Evolutionary conservation across 345 rosid species (phyloP).

Genomic region (Brassica incana): DNA sequence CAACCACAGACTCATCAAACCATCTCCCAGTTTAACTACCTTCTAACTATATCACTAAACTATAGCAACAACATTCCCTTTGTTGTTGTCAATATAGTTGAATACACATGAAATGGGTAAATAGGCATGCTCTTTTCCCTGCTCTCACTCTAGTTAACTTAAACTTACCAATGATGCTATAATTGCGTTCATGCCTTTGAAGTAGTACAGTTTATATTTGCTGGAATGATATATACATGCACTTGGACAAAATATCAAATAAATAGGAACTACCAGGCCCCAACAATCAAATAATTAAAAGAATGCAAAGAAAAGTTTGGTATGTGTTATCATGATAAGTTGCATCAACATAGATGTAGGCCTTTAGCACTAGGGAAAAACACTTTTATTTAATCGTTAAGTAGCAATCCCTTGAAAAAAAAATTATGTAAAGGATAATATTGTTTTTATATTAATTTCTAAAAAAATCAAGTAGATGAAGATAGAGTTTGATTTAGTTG

Average conservation of each 20-base stretch:
- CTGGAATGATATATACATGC: conserved; percentile 4
- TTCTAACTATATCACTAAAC: conserved; percentile 32
- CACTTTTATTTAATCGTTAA: conserved; percentile 1
- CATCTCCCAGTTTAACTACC: conserved; percentile 20
- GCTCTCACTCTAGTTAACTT: background rate
- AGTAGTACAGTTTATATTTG: conserved; percentile 1
- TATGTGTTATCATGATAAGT: conserved; percentile 35
- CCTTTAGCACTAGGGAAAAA: conserved; percentile 20
- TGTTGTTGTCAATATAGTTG: background rate
- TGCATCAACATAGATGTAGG: conserved; percentile 36
- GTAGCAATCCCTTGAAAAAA: background rate
- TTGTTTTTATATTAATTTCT: background rate
- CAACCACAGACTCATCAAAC: conserved; percentile 16
- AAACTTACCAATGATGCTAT: background rate
- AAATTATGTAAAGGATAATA: conserved; percentile 5
- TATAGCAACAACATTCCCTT: background rate
- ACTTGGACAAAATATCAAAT: background rate
- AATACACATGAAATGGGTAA: conserved; percentile 9
- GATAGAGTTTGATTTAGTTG: conserved; percentile 36
- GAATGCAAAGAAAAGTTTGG: conserved; percentile 21
- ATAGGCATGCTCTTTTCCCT: background rate
- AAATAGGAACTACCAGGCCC: background rate
- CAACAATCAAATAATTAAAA: conserved; percentile 1
- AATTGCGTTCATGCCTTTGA: background rate
- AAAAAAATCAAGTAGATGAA: background rate